Conservation (phyloP, 1,284 basidiomycete genomes). For the Trametes polyzona region DNA sequence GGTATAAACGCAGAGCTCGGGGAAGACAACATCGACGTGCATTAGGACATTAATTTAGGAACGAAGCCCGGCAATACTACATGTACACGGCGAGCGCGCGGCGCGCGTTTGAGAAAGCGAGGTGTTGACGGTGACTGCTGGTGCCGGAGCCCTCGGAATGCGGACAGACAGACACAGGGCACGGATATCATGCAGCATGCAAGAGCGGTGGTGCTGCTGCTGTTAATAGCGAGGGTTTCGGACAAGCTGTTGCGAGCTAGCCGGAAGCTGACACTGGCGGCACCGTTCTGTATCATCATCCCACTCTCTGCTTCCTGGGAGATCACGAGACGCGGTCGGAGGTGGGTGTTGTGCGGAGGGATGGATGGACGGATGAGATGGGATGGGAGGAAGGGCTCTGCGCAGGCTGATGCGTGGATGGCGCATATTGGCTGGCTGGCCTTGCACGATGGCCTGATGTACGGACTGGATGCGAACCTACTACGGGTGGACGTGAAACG, state of each 20-base stretch:
- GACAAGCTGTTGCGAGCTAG: neutral
- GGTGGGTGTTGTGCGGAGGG: neutral
- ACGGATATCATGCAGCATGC: too few relatives aligned
- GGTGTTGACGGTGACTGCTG: neutral
- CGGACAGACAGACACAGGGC: neutral
- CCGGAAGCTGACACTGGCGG: neutral
- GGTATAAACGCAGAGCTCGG: too few relatives aligned
- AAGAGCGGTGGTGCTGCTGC: too few relatives aligned
- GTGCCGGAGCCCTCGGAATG: neutral
- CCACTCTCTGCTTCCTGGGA: neutral
- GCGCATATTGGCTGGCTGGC: too few relatives aligned
- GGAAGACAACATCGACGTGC: constrained; percentile 7
- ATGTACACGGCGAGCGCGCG: constrained; percentile 22
- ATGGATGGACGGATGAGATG: neutral
- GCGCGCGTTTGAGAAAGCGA: neutral
- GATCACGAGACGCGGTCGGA: neutral
- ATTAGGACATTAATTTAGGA: constrained; percentile 28
- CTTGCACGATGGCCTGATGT: too few relatives aligned
- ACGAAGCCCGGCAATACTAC: constrained; percentile 26
- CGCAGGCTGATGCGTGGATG: neutral
- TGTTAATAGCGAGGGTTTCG: too few relatives aligned
- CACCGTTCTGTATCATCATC: neutral
- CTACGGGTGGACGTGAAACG: neutral
- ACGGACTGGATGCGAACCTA: neutral
- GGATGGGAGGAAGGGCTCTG: neutral